These are phyloP conservation scores for Schizothecium vesticola DNA, from an alignment of 495 filamentous ascomycete genomes.

Conservation along the genomic window DNA sequence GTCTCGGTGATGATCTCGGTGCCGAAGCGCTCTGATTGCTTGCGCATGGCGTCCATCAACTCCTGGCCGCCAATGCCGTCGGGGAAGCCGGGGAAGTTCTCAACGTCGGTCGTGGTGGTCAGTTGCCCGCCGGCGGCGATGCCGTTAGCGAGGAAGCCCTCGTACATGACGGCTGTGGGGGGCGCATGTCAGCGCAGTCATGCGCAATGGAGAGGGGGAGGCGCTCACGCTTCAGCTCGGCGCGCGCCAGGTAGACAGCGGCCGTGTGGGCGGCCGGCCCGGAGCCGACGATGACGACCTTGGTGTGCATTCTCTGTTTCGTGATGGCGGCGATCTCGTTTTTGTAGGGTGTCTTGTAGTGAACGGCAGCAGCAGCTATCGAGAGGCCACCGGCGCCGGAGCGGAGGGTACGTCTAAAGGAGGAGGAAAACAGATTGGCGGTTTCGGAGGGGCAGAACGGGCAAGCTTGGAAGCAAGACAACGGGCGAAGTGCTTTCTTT, in stretches of 20 bases:
- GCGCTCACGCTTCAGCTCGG: conserved; percentile 67
- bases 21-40: conserved; percentile 84
- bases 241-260: conserved; percentile 90
- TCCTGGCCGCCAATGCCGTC: conserved; percentile 76
- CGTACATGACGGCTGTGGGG: conserved; percentile 73
- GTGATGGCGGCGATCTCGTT: conserved; percentile 42
- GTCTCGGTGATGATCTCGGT: conserved; percentile 90
- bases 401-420: conserved; percentile 50
- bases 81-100: conserved; percentile 96
- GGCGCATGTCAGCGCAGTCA: conserved; percentile 7
- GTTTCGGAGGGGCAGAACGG: conserved; percentile 16
- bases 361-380: conserved; percentile 56
- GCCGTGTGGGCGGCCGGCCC: conserved; percentile 97
- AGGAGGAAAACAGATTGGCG: conserved; percentile 83
- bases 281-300: conserved; percentile 84
- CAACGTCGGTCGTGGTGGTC: conserved; percentile 95
- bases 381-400: conserved; percentile 56
- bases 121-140: conserved; percentile 94
- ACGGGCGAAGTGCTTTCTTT: neutral
- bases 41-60: conserved; percentile 94
- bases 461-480: too few species aligned
- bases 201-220: neutral
- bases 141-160: conserved; percentile 95
- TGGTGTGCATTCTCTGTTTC: conserved; percentile 67
- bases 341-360: conserved; percentile 53